These are phyloP conservation scores for Somion occarium DNA, from an alignment of 1,284 basidiomycete species.

Conservation along the genomic window DNA sequence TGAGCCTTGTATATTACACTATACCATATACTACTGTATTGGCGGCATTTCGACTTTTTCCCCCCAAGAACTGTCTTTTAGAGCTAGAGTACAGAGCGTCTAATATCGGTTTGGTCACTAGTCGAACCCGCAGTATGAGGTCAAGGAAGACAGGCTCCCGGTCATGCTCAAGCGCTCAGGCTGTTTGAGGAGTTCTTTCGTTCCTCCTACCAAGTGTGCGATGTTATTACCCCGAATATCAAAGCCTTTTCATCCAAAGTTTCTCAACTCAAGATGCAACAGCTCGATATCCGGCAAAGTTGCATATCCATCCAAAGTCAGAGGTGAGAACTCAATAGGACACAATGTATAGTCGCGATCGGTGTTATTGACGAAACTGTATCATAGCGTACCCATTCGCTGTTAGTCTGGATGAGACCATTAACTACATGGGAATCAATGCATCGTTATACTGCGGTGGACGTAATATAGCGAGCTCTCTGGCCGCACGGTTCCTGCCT, in stretches of 20 bases:
- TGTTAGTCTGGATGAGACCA: slow-evolving; percentile 28
- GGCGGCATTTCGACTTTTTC: not conserved
- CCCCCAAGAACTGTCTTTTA: not conserved
- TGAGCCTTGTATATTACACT: not conserved
- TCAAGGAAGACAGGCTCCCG: not conserved
- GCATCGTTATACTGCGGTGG: slow-evolving; percentile 20
- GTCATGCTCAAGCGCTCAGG: not conserved
- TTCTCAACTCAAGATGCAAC: not conserved
- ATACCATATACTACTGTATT: not conserved
- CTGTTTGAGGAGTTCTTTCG: not conserved
- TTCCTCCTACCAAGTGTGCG: not conserved
- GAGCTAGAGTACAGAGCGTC: not conserved
- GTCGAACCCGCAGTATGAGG: not conserved
- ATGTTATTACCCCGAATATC: not conserved
- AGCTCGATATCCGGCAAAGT: not conserved
- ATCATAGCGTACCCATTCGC: slow-evolving; percentile 36
- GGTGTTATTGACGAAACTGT: not conserved
- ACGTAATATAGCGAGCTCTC: slow-evolving; percentile 7
- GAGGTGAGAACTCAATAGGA: slow-evolving; percentile 29
- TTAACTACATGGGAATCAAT: slow-evolving; percentile 21
- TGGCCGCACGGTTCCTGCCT: slow-evolving; percentile 27
- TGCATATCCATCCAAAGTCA: slow-evolving; percentile 37
- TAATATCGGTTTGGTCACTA: not conserved
- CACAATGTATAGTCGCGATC: not conserved
- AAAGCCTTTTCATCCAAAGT: not conserved